Evolutionary conservation across 2,329 filamentous ascomycete species (phyloP).

Genomic region (Sclerotinia subarctica): DNA sequence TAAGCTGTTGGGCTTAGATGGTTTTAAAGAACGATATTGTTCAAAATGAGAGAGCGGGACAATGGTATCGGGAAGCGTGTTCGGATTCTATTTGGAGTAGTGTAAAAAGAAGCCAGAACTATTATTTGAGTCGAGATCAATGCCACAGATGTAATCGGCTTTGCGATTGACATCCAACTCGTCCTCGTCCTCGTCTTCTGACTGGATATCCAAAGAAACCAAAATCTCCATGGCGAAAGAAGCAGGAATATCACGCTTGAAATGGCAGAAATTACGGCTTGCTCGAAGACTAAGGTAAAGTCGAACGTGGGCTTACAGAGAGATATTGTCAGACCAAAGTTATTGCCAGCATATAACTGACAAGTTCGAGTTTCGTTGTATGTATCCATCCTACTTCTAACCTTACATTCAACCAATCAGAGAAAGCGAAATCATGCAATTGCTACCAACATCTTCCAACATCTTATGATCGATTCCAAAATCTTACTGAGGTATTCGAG

Average conservation of each 20-base stretch:
- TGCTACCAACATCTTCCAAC: too few species aligned
- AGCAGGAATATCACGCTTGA: background rate
- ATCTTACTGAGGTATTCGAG: too few species aligned
- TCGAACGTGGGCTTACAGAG: background rate
- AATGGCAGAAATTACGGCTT: background rate
- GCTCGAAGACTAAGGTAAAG: background rate
- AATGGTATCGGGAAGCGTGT: background rate
- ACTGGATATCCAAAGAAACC: background rate
- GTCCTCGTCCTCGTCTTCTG: background rate
- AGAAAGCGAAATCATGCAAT: too few species aligned
- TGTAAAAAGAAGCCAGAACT: background rate
- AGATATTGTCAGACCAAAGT: background rate
- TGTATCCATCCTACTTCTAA: too few species aligned
- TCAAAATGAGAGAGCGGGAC: constrained; percentile 19
- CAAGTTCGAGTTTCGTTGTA: background rate
- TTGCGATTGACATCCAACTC: background rate
- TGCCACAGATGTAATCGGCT: background rate
- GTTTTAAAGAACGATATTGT: constrained; percentile 7
- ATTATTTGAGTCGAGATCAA: background rate
- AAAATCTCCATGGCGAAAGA: background rate
- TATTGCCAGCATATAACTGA: background rate
- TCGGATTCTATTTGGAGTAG: background rate
- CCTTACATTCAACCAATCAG: too few species aligned
- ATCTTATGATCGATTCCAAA: too few species aligned
- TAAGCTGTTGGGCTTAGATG: background rate